Evolutionary conservation across 139 green algal genomes (phyloP).

Genomic region (Chlorella ohadii): DNA sequence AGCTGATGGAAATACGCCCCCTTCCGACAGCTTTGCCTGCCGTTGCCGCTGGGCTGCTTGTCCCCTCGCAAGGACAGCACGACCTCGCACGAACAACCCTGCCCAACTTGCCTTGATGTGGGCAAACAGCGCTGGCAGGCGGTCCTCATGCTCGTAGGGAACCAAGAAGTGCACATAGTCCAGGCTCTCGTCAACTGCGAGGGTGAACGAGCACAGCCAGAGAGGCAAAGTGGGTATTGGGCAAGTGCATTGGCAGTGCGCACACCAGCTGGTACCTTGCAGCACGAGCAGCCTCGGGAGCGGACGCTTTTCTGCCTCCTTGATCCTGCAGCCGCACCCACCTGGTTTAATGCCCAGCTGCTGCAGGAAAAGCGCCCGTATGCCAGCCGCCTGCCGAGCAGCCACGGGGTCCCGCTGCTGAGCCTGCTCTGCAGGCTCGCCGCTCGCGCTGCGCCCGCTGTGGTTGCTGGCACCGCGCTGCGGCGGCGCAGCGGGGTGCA

Average conservation of each 20-base stretch:
- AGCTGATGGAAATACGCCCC: too few relatives aligned
- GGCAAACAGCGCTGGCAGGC: constrained; percentile 62
- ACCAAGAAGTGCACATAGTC: constrained; percentile 77
- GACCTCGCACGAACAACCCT: too few relatives aligned
- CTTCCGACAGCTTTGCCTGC: too few relatives aligned
- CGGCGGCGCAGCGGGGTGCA: neutral
- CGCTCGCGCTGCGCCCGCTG: too few relatives aligned
- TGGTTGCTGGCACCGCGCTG: neutral
- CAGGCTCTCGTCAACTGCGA: constrained; percentile 62
- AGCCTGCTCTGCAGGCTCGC: neutral
- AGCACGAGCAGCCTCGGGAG: too few relatives aligned
- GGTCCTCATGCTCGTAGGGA: constrained; percentile 53
- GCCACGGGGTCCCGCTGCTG: constrained; percentile 3
- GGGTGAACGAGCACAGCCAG: neutral
- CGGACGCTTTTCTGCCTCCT: too few relatives aligned
- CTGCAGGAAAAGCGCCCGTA: constrained; percentile 26
- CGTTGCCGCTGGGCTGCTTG: too few relatives aligned
- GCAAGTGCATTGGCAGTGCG: too few relatives aligned
- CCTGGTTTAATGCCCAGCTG: constrained; percentile 38
- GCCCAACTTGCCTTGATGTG: constrained; percentile 44
- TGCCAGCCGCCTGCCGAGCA: neutral
- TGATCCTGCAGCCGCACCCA: neutral
- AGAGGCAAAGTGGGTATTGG: neutral
- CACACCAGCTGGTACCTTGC: too few relatives aligned
- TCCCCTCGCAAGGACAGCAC: too few relatives aligned